Evolutionary conservation across 345 rosid genomes (phyloP), one percentile per base, ranked within the genome.

Genomic region (Trapa bicornis): DNA sequence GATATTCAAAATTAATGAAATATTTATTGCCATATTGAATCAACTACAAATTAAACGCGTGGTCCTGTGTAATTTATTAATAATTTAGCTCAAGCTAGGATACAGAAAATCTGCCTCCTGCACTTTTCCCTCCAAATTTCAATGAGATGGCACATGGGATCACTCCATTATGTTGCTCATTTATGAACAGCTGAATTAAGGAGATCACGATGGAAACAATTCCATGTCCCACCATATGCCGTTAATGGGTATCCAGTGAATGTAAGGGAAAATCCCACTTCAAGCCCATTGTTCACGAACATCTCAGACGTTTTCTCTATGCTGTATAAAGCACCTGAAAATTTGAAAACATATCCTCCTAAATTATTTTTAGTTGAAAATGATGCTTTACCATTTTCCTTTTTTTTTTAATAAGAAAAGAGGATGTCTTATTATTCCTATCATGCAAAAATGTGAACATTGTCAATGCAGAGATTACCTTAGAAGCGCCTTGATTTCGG

Each of bases 401-500:
- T 22, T 22, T 22, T 22, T 22, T 22, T 22, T 22, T 22, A 0
- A 22, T 22, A 22, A 22, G 29, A 22, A 41, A 41, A 41, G 43
- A 41, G 43, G 7, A 41, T 41, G 43, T 8, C 7, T 50, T 50
- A 16, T 29, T 47, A 37, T 33, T 47, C 9, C 56, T 62, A 13
- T 37, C 43, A 2, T 35, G 17, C 22, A 50, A 62, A 62, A 36
- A 2, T 9, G 43, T 35, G 38, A 9, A 33, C 38, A 33, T 36
- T 1, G 16, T 64, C 15, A 7, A 37, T n/a, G 32, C 16, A 43
- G 8, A 29, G 5, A 22, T 65, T 65, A 72, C 68, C 72, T 81
- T 70, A 90, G 73, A 83, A 74, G 41, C 98, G 92, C 74, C 98
- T 86, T 70, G 83, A 80, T 79, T 87, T 93, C 81, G 84, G 92